Evolutionary conservation across 2,329 filamentous ascomycete genomes (phyloP).

Genomic region (Alternaria longipes): DNA sequence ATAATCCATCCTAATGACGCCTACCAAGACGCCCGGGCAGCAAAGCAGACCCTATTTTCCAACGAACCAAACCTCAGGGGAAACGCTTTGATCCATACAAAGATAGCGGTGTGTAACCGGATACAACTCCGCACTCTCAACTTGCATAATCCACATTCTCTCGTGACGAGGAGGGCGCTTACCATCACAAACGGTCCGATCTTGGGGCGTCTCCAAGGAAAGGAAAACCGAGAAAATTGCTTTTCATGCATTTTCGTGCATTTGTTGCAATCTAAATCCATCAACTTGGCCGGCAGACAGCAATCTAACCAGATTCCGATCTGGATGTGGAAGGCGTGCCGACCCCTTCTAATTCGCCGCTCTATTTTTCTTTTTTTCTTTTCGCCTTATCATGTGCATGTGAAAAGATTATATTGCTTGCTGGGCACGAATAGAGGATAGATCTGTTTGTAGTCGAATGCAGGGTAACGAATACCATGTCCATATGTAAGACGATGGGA

Average conservation of each 20-base stretch:
- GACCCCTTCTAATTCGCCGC: neutral
- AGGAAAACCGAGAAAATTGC: neutral
- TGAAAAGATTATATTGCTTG: neutral
- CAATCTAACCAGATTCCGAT: neutral
- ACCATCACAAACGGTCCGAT: slow-evolving; percentile 7
- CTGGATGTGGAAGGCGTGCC: neutral
- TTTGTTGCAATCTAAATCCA: slow-evolving; percentile 5
- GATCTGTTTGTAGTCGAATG: neutral
- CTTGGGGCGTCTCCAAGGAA: neutral
- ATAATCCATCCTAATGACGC: neutral
- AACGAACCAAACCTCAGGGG: neutral
- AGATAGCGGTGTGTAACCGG: slow-evolving; percentile 7
- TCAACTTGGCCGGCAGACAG: slow-evolving; percentile 1
- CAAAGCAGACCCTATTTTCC: neutral
- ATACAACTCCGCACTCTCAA: slow-evolving; percentile 2
- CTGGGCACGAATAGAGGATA: neutral
- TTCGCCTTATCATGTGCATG: neutral
- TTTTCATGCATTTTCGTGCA: slow-evolving; percentile 6
- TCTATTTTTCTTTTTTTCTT: neutral
- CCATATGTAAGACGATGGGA: neutral
- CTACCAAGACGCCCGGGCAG: neutral
- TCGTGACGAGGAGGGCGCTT: slow-evolving; percentile 3
- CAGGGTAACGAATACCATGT: neutral
- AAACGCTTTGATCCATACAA: slow-evolving; percentile 3
- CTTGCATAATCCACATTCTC: slow-evolving; percentile 2